Evolutionary conservation across 345 rosid genomes (phyloP).

Genomic region (Salix udensis): DNA sequence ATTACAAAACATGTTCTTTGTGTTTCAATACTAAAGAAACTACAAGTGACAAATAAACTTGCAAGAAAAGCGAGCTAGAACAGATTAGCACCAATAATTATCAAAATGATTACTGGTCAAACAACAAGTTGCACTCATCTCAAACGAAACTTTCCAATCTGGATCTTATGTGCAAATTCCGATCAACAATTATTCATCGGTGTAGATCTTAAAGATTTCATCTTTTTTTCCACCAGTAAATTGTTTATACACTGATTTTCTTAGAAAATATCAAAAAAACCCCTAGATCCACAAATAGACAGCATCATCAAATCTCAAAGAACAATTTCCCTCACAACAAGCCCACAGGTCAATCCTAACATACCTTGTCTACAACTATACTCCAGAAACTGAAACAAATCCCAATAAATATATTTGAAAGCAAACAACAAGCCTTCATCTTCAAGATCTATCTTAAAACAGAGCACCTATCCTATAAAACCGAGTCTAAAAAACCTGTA

Average conservation of each 20-base stretch:
- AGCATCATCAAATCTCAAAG: background rate
- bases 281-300: background rate
- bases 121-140: background rate
- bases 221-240: background rate
- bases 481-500: background rate
- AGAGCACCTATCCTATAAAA: background rate
- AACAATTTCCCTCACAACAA: background rate
- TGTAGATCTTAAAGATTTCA: background rate
- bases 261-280: background rate
- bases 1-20: background rate
- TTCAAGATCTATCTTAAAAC: background rate
- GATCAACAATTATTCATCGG: background rate
- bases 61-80: background rate
- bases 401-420: background rate
- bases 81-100: background rate
- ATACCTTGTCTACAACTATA: slow-evolving; percentile 5
- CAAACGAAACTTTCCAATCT: background rate
- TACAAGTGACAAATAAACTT: background rate
- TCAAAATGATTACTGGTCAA: background rate
- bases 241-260: background rate
- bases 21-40: background rate
- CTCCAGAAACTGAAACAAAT: background rate
- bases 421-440: background rate
- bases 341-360: background rate
- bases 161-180: background rate